Conservation (phyloP, 768 basidiomycete species). For the Crepidotus variabilis region DNA sequence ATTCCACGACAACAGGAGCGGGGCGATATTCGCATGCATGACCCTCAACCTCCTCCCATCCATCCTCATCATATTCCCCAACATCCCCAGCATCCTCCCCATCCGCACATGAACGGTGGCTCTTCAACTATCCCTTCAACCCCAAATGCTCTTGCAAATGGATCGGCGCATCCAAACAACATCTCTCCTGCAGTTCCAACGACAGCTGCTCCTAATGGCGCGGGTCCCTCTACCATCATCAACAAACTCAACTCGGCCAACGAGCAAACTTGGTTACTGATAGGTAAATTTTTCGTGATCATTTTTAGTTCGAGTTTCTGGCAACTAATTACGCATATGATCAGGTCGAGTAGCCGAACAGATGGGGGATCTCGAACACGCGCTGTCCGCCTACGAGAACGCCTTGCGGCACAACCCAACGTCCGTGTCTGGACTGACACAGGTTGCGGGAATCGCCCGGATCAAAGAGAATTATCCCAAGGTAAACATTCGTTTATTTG, state of each 20-base stretch:
- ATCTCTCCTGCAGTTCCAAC: constrained; percentile 46
- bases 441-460: constrained; percentile 94
- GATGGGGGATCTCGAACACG: constrained; percentile 91
- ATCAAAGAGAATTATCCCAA: constrained; percentile 97
- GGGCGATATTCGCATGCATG: constrained; percentile 63
- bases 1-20: constrained; percentile 53
- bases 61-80: constrained; percentile 30
- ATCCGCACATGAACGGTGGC: constrained; percentile 53
- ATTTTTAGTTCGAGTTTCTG: constrained; percentile 8
- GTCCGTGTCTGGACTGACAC: constrained; percentile 86
- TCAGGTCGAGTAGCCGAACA: constrained; percentile 93
- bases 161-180: constrained; percentile 33
- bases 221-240: constrained; percentile 42
- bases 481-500: constrained; percentile 44
- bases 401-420: constrained; percentile 93
- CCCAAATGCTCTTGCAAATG: constrained; percentile 40
- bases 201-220: constrained; percentile 28
- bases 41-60: constrained; percentile 35
- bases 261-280: constrained; percentile 93
- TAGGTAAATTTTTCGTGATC: constrained; percentile 51
- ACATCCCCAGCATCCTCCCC: constrained; percentile 31
- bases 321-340: constrained; percentile 7
- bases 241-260: constrained; percentile 83
- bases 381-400: constrained; percentile 90
- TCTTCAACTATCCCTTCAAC: constrained; percentile 37